Evolutionary conservation across 2,329 filamentous ascomycete species (phyloP).

Genomic region (Aspergillus fumigatus): DNA sequence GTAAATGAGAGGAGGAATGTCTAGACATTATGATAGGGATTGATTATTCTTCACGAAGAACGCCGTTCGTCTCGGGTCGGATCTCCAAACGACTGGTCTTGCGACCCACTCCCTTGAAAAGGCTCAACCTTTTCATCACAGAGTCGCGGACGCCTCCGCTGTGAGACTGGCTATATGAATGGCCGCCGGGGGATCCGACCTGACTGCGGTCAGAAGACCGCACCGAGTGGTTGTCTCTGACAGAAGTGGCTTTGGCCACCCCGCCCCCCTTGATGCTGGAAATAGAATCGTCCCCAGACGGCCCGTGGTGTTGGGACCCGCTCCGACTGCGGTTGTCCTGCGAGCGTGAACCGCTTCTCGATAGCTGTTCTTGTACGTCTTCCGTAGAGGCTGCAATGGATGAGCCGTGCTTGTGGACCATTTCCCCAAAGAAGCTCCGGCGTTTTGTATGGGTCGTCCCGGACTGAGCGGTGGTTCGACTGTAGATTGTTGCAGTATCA

Average conservation of each 20-base stretch:
- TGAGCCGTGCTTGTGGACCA: conserved; percentile 28
- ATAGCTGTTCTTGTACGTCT: conserved; percentile 21
- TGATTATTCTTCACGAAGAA: conserved; percentile 34
- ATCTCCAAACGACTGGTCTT: conserved; percentile 58
- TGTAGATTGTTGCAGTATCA: conserved; percentile 35
- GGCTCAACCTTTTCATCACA: conserved; percentile 72
- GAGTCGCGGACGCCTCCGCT: conserved; percentile 49
- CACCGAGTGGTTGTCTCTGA: not conserved
- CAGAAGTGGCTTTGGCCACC: not conserved
- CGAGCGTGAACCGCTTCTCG: conserved; percentile 20
- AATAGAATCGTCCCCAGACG: conserved; percentile 13
- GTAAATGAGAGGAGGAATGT: conserved; percentile 13
- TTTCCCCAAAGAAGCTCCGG: conserved; percentile 39
- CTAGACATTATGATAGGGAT: conserved; percentile 18
- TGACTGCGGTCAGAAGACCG: conserved; percentile 12
- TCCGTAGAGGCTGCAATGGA: conserved; percentile 22
- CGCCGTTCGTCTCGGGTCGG: conserved; percentile 24
- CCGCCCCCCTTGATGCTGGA: conserved; percentile 1
- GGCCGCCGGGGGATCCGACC: conserved; percentile 33
- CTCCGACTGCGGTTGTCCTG: conserved; percentile 27
- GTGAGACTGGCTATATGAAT: conserved; percentile 27
- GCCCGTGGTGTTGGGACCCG: conserved; percentile 23
- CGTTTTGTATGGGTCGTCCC: conserved; percentile 34
- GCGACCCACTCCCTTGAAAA: conserved; percentile 66
- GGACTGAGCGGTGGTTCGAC: conserved; percentile 33